These are phyloP conservation scores for Dicorynia guianensis DNA, from an alignment of 306 rosid species.

Conservation along the genomic window DNA sequence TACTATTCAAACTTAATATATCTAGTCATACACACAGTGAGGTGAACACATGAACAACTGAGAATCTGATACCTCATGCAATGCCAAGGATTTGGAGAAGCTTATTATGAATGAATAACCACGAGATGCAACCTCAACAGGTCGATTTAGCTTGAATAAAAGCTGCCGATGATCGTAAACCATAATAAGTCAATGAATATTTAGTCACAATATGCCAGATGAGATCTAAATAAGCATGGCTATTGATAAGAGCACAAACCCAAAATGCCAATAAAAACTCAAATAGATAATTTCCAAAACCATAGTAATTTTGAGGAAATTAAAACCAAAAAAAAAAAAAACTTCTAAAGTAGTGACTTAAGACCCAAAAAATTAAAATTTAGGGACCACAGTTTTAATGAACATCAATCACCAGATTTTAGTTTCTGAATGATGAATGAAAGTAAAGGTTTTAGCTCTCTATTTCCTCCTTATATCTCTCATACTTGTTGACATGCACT, in stretches of 20 bases:
- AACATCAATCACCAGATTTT: slow-evolving; percentile 16
- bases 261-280: slow-evolving; percentile 35
- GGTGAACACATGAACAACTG: slow-evolving; percentile 23
- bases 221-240: slow-evolving; percentile 32
- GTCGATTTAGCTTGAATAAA: slow-evolving; percentile 87
- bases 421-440: slow-evolving; percentile 29
- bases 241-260: slow-evolving; percentile 29
- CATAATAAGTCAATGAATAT: slow-evolving; percentile 26
- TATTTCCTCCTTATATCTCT: slow-evolving; percentile 24
- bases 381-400: slow-evolving; percentile 15
- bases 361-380: slow-evolving; percentile 5
- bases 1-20: slow-evolving; percentile 36
- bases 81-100: slow-evolving; percentile 86
- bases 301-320: neutral
- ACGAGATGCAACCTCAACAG: slow-evolving; percentile 90
- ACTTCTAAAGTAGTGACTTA: slow-evolving; percentile 6
- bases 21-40: slow-evolving; percentile 29
- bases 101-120: slow-evolving; percentile 92
- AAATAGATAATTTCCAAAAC: slow-evolving; percentile 19
- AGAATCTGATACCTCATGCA: slow-evolving; percentile 75
- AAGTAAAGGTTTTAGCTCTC: slow-evolving; percentile 9
- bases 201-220: slow-evolving; percentile 1
- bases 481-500: slow-evolving; percentile 8
- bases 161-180: slow-evolving; percentile 65
- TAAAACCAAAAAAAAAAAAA: no score